Evolutionary conservation across 1,284 basidiomycete species (phyloP).

Genomic region (Ganoderma sp.): DNA sequence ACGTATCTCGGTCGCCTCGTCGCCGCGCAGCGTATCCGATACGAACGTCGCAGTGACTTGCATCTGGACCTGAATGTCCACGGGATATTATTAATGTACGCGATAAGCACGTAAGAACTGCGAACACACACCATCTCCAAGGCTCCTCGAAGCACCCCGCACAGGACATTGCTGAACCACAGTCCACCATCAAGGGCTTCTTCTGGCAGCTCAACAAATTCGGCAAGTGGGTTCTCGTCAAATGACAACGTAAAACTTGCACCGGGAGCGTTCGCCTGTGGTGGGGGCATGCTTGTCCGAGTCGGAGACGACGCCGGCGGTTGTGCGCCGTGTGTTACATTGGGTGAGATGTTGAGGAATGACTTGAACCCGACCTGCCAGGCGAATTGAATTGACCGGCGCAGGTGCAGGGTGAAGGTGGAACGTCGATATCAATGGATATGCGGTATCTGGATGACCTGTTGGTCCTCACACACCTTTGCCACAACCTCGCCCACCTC

Average conservation of each 20-base stretch:
- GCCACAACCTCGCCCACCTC: slow-evolving; percentile 94
- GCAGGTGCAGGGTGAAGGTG: background rate
- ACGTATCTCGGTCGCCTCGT: slow-evolving; percentile 93
- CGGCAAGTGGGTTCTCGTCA: slow-evolving; percentile 96
- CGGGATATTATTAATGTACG: slow-evolving; percentile 11
- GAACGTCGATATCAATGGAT: background rate
- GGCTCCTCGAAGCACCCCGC: slow-evolving; percentile 91
- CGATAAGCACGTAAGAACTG: slow-evolving; percentile 9
- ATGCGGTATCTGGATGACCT: background rate
- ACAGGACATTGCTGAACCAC: slow-evolving; percentile 96
- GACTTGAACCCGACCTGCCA: slow-evolving; percentile 96
- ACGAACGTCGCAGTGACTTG: slow-evolving; percentile 92
- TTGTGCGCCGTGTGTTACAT: slow-evolving; percentile 68
- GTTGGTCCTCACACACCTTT: slow-evolving; percentile 62
- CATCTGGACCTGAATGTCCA: slow-evolving; percentile 81
- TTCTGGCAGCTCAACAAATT: slow-evolving; percentile 96
- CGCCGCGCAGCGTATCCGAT: slow-evolving; percentile 90
- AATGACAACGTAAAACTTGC: slow-evolving; percentile 83
- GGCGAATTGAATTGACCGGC: slow-evolving; percentile 1
- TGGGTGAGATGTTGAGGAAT: slow-evolving; percentile 93
- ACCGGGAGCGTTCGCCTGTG: slow-evolving; percentile 45
- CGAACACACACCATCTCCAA: slow-evolving; percentile 88
- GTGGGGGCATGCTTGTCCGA: slow-evolving; percentile 48
- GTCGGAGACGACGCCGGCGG: slow-evolving; percentile 54
- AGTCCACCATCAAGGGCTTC: slow-evolving; percentile 91